phyloP scores from a whole-genome alignment of 2,329 filamentous ascomycete species.

The Aspergillus luchuensis region DNA sequence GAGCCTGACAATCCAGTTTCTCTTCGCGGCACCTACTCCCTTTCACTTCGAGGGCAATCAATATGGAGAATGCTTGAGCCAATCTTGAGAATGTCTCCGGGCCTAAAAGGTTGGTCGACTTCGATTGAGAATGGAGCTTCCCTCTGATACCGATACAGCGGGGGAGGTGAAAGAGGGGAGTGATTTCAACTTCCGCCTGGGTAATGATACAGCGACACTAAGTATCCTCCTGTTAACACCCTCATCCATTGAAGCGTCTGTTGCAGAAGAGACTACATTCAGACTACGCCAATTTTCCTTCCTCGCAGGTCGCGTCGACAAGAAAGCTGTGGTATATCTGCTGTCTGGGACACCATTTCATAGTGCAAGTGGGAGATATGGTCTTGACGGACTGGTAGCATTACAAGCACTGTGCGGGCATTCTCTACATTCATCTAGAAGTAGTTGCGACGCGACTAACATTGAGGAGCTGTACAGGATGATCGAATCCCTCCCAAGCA shows the following conservation, averaged over 20 bases:
- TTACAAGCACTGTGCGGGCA: conserved; percentile 30
- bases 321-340: conserved; percentile 26
- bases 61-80: conserved; percentile 38
- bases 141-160: conserved; percentile 14
- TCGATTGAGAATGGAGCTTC: background rate
- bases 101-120: conserved; percentile 25
- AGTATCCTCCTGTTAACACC: conserved; percentile 25
- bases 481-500: conserved; percentile 22
- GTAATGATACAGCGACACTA: conserved; percentile 10
- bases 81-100: conserved; percentile 16
- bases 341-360: conserved; percentile 25
- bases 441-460: background rate
- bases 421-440: background rate
- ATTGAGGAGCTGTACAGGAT: conserved; percentile 15
- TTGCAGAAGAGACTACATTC: conserved; percentile 20
- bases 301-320: background rate
- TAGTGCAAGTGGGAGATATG: conserved; percentile 22
- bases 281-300: conserved; percentile 21
- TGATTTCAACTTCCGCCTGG: conserved; percentile 25
- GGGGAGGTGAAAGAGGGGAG: conserved; percentile 14
- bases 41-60: conserved; percentile 41
- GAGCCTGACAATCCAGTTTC: background rate
- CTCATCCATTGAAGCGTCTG: conserved; percentile 18
- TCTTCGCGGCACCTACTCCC: conserved; percentile 38
- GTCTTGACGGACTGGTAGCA: conserved; percentile 22